These are phyloP conservation scores for Raffaelea ambrosiae DNA, from an alignment of 2,329 filamentous ascomycete genomes.

Conservation along the genomic window DNA sequence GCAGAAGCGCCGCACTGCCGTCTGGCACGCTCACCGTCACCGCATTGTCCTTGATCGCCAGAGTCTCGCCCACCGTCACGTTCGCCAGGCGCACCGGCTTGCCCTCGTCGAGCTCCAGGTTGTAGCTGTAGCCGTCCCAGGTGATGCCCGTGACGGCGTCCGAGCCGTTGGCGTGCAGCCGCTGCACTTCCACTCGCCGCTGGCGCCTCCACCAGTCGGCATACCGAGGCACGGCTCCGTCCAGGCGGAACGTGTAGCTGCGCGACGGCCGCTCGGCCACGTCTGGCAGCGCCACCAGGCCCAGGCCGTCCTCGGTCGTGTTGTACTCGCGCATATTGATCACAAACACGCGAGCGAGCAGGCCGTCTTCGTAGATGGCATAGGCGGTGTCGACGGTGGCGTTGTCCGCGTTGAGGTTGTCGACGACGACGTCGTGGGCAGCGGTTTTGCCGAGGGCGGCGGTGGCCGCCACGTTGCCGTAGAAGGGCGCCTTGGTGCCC, in stretches of 20 bases:
- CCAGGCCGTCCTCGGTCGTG: slow-evolving; percentile 38
- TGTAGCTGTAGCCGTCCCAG: slow-evolving; percentile 54
- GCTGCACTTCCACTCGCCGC: slow-evolving; percentile 19
- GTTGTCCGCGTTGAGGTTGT: slow-evolving; percentile 31
- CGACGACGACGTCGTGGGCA: slow-evolving; percentile 29
- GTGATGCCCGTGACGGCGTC: slow-evolving; percentile 54
- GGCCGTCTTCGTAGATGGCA: slow-evolving; percentile 38
- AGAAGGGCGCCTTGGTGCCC: slow-evolving; percentile 57
- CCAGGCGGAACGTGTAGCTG: slow-evolving; percentile 29
- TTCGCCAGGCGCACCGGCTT: slow-evolving; percentile 45
- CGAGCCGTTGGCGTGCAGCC: slow-evolving; percentile 52
- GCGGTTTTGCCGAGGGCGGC: slow-evolving; percentile 40
- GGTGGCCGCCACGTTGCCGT: slow-evolving; percentile 51
- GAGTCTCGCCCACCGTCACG: slow-evolving; percentile 37
- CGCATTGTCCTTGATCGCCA: slow-evolving; percentile 16
- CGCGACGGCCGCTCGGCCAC: slow-evolving; percentile 20
- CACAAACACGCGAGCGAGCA: slow-evolving; percentile 39
- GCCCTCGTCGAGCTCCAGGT: slow-evolving; percentile 48
- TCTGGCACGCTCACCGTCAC: slow-evolving; percentile 27
- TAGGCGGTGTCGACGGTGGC: slow-evolving; percentile 41
- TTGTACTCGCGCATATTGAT: slow-evolving; percentile 54
- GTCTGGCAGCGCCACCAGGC: slow-evolving; percentile 13
- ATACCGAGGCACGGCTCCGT: too few species aligned
- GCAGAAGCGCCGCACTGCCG: slow-evolving; percentile 30
- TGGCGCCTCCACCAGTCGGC: too few species aligned